These are phyloP conservation scores for Rhizopus delemar DNA, from an alignment of 371 early-diverging fungal species.

Conservation along the genomic window DNA sequence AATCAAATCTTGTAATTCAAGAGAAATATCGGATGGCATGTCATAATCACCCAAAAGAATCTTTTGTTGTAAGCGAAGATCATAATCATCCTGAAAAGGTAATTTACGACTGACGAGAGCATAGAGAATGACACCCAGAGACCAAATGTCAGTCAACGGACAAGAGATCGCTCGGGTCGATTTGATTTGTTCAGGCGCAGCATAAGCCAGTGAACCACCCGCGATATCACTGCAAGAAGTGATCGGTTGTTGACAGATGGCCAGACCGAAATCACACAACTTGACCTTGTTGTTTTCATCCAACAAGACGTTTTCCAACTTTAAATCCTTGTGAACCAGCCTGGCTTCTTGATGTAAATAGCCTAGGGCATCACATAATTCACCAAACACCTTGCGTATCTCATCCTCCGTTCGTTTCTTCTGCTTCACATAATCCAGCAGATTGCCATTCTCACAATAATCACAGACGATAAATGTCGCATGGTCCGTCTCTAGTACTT, in stretches of 20 bases:
- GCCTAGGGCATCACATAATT: conserved; percentile 68
- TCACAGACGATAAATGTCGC: conserved; percentile 70
- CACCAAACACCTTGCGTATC: conserved; percentile 55
- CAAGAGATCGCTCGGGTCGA: conserved; percentile 37
- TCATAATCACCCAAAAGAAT: conserved; percentile 55
- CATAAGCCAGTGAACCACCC: conserved; percentile 47
- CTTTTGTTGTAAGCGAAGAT: conserved; percentile 67
- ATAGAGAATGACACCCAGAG: conserved; percentile 75
- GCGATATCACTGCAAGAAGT: conserved; percentile 13
- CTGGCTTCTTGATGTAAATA: conserved; percentile 75
- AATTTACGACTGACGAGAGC: conserved; percentile 66
- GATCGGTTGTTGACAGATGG: conserved; percentile 49
- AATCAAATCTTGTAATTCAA: conserved; percentile 19
- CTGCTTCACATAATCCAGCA: conserved; percentile 45
- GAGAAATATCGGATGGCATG: conserved; percentile 27
- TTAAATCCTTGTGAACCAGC: conserved; percentile 87
- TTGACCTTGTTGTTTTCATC: conserved; percentile 57
- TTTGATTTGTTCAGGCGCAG: conserved; percentile 70
- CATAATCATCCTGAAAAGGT: conserved; percentile 75
- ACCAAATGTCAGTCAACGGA: conserved; percentile 77
- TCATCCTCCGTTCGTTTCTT: conserved; percentile 51
- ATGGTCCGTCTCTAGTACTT: conserved; percentile 66
- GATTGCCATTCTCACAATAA: conserved; percentile 56
- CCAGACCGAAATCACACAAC: conserved; percentile 86
- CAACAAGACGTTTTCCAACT: conserved; percentile 84